phyloP scores from a whole-genome alignment of 345 rosid genomes.

The Salix viminalis region DNA sequence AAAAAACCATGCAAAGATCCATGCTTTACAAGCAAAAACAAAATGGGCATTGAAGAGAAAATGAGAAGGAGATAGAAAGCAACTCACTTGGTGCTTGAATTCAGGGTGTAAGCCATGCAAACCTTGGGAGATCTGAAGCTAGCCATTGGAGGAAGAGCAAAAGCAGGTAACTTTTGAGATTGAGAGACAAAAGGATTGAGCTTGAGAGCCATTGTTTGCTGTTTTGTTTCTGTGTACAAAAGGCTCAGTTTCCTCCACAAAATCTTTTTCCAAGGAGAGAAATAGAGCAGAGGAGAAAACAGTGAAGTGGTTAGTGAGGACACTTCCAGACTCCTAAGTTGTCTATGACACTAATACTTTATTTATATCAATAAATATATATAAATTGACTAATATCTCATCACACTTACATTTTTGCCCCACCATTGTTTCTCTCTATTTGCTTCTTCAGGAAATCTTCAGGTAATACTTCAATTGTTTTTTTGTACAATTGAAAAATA shows the following conservation, averaged over 20 bases:
- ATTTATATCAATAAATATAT: too few species aligned
- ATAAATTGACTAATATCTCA: too few species aligned
- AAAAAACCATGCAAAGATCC: constrained; percentile 2
- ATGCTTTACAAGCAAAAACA: not conserved
- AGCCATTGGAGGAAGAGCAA: constrained; percentile 56
- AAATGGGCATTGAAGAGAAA: not conserved
- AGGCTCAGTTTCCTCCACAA: constrained; percentile 11
- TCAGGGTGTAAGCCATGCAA: constrained; percentile 65
- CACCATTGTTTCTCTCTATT: too few species aligned
- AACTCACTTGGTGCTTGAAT: constrained; percentile 55
- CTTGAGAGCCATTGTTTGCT: constrained; percentile 56
- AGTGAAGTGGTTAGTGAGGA: not conserved
- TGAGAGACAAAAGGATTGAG: constrained; percentile 52
- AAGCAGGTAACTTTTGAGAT: constrained; percentile 49
- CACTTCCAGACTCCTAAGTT: not conserved
- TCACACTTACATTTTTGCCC: too few species aligned
- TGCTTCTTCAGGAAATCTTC: too few species aligned
- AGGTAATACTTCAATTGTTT: too few species aligned
- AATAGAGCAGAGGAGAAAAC: not conserved
- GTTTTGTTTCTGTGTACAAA: not conserved
- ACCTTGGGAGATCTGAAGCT: constrained; percentile 74
- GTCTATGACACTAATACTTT: too few species aligned
- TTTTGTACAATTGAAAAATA: too few species aligned
- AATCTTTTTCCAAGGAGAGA: not conserved
- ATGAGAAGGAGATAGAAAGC: not conserved